Evolutionary conservation across 2,329 filamentous ascomycete genomes (phyloP).

Genomic region (Xylaria sp.): DNA sequence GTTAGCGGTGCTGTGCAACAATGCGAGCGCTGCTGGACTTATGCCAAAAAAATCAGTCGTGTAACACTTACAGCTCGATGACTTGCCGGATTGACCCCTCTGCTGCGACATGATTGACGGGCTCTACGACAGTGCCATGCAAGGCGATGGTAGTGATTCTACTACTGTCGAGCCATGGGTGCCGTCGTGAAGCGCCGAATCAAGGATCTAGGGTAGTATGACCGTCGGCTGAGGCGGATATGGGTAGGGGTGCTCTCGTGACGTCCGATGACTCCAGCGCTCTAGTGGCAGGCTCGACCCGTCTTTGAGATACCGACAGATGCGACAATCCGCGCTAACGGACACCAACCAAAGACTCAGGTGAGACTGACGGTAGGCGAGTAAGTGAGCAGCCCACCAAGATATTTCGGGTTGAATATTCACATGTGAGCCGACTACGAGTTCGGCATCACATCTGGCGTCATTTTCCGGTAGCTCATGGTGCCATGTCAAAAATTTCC

Average conservation of each 20-base stretch:
- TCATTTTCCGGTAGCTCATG: neutral
- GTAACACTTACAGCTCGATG: constrained; percentile 37
- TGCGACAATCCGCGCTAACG: neutral
- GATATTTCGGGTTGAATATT: neutral
- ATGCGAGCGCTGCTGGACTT: neutral
- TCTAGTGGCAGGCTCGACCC: neutral
- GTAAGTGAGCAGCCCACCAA: neutral
- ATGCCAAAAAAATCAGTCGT: neutral
- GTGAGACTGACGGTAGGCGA: neutral
- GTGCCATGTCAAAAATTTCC: constrained; percentile 18
- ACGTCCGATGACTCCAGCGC: neutral
- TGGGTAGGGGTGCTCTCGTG: too few relatives aligned
- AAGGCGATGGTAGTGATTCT: constrained; percentile 9
- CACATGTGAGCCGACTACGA: constrained; percentile 3
- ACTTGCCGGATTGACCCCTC: constrained; percentile 28
- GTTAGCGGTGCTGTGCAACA: neutral
- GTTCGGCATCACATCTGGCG: neutral
- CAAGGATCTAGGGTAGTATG: neutral
- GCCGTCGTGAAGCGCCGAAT: neutral
- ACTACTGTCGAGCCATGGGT: constrained; percentile 24
- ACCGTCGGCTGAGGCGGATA: constrained; percentile 6
- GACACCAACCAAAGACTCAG: neutral
- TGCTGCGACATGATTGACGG: constrained; percentile 35
- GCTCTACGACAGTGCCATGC: constrained; percentile 15
- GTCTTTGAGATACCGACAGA: neutral